Conservation (phyloP, 495 filamentous ascomycete species). For the Tuber indicum region DNA sequence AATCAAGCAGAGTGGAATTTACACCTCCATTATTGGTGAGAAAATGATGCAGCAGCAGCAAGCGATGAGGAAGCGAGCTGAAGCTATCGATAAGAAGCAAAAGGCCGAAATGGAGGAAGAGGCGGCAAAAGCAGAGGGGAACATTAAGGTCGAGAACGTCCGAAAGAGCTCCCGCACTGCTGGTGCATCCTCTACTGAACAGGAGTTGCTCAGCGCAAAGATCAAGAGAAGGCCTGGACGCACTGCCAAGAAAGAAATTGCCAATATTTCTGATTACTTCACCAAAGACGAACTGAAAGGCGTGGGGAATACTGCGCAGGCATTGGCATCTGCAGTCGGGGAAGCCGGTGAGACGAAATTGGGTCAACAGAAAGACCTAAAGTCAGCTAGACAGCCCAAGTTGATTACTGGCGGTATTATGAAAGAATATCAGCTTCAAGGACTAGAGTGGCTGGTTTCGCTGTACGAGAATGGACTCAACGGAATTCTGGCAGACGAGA, state of each 20-base stretch:
- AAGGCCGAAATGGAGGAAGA: slow-evolving; percentile 10
- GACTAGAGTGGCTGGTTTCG: slow-evolving; percentile 80
- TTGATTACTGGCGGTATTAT: slow-evolving; percentile 82
- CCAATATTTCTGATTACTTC: slow-evolving; percentile 35
- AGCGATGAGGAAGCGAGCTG: slow-evolving; percentile 29
- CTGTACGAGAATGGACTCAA: slow-evolving; percentile 89
- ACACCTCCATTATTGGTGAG: slow-evolving; percentile 38
- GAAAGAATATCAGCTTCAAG: slow-evolving; percentile 90
- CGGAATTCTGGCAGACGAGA: slow-evolving; percentile 93
- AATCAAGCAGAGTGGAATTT: slow-evolving; percentile 39
- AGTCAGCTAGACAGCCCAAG: slow-evolving; percentile 75
- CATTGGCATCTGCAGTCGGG: slow-evolving; percentile 28
- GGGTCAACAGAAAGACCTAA: slow-evolving; percentile 64
- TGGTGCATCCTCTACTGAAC: neutral
- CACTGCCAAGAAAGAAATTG: slow-evolving; percentile 8
- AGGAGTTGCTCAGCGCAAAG: slow-evolving; percentile 7
- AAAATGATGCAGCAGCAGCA: slow-evolving; percentile 37
- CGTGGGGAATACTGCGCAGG: slow-evolving; percentile 25
- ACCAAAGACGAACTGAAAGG: slow-evolving; percentile 30
- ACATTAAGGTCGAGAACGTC: slow-evolving; percentile 5
- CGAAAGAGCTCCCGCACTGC: slow-evolving; percentile 24
- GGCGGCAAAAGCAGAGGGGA: neutral
- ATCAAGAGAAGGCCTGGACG: slow-evolving; percentile 14
- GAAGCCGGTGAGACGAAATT: slow-evolving; percentile 43
- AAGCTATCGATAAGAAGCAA: slow-evolving; percentile 29